These are phyloP conservation scores for Plasmodium cynomolgi DNA, from an alignment of 169 alveolate genomes.

Conservation along the genomic window DNA sequence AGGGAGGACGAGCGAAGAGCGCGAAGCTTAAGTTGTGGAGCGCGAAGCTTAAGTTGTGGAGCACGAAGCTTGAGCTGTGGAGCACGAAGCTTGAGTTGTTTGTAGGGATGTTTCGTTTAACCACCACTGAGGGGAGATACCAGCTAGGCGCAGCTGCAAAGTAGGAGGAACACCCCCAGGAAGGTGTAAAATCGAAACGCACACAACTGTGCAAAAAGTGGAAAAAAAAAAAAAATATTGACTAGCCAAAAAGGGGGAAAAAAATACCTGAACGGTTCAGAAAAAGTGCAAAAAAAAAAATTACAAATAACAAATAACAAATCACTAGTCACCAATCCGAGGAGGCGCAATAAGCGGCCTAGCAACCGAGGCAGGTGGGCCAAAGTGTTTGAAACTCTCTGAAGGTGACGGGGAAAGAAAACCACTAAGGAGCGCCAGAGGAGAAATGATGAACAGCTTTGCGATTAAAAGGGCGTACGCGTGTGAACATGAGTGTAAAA, in stretches of 20 bases:
- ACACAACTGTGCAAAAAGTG: neutral
- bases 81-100: neutral
- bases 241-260: neutral
- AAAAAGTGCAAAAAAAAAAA: neutral
- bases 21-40: neutral
- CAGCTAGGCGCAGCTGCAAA: neutral
- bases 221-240: neutral
- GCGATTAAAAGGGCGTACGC: constrained; percentile 24
- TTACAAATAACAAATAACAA: neutral
- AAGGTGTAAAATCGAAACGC: neutral
- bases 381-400: neutral
- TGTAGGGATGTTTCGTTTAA: neutral
- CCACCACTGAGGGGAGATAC: neutral
- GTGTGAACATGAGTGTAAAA: constrained; percentile 29
- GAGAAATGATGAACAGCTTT: constrained; percentile 46
- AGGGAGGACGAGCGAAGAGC: neutral
- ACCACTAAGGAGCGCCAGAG: neutral
- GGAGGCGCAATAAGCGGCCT: neutral
- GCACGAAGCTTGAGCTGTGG: neutral
- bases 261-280: neutral
- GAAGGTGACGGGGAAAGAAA: neutral
- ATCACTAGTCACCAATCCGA: neutral
- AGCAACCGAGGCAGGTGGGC: neutral
- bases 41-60: neutral
- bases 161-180: neutral